These are phyloP conservation scores for Dryadomyces sulphureus DNA, from an alignment of 2,329 filamentous ascomycete species.

Conservation along the genomic window DNA sequence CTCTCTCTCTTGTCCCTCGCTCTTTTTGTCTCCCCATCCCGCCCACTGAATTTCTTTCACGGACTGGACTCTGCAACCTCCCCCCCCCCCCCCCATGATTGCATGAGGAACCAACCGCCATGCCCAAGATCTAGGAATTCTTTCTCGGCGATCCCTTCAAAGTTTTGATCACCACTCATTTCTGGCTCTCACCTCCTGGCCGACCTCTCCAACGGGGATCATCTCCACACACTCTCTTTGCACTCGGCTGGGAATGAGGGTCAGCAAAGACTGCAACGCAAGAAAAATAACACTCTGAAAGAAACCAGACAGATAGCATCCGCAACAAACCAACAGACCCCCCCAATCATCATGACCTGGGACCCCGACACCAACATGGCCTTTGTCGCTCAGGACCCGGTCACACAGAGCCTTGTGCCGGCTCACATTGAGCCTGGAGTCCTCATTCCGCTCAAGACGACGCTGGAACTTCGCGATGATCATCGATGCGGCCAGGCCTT, in stretches of 20 bases:
- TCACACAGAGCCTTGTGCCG: constrained; percentile 18
- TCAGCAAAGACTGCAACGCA: neutral
- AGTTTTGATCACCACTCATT: neutral
- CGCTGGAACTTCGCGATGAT: constrained; percentile 45
- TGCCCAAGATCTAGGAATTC: constrained; percentile 15
- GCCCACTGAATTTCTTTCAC: too few species aligned
- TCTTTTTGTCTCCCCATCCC: neutral
- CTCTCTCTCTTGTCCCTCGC: neutral
- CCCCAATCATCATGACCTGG: constrained; percentile 9
- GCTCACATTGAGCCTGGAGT: constrained; percentile 28
- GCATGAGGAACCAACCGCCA: constrained; percentile 12
- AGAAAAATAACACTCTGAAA: neutral
- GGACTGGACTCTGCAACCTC: too few species aligned
- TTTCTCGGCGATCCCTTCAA: constrained; percentile 12
- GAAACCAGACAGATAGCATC: neutral
- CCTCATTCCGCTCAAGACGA: constrained; percentile 49
- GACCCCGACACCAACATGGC: constrained; percentile 8
- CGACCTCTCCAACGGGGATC: constrained; percentile 7
- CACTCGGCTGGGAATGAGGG: neutral
- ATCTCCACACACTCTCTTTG: neutral
- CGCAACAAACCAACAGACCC: neutral
- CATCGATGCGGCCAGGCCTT: constrained; percentile 47
- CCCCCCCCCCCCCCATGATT: constrained; percentile 1
- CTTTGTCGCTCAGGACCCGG: constrained; percentile 17
- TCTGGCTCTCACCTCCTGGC: constrained; percentile 3